phyloP scores from a whole-genome alignment of 2,329 filamentous ascomycete genomes.

The Colletotrichum caudatum region DNA sequence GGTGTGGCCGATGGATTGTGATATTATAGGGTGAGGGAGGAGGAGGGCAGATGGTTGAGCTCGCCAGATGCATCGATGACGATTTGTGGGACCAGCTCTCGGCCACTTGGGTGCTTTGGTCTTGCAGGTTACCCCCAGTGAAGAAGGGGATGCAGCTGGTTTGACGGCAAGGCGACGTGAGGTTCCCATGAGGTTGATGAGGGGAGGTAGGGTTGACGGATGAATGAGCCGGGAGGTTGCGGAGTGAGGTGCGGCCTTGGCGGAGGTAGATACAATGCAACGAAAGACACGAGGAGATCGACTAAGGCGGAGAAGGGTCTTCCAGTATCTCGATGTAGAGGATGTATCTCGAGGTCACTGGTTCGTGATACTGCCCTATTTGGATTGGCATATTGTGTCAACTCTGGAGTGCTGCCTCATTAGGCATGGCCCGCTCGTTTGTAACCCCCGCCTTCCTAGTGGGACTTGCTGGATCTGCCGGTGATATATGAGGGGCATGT shows the following conservation, averaged over 20 bases:
- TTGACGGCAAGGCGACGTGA: neutral
- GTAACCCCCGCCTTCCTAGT: neutral
- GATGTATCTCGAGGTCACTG: slow-evolving; percentile 8
- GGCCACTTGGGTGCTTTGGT: slow-evolving; percentile 2
- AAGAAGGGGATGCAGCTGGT: neutral
- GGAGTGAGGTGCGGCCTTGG: slow-evolving; percentile 16
- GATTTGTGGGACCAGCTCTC: neutral
- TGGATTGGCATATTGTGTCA: neutral
- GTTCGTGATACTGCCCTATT: slow-evolving; percentile 2
- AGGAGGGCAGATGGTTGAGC: neutral
- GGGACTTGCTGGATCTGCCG: neutral
- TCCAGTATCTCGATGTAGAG: slow-evolving; percentile 16
- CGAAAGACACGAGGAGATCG: neutral
- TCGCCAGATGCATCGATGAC: neutral
- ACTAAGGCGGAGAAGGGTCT: neutral
- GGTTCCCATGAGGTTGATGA: neutral
- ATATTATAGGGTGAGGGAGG: neutral
- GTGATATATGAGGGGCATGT: neutral
- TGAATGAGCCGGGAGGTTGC: neutral
- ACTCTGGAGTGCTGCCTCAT: slow-evolving; percentile 8
- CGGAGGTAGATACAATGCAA: slow-evolving; percentile 17
- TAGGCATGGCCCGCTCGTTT: neutral
- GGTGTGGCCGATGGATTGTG: slow-evolving; percentile 6
- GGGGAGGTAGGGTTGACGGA: neutral
- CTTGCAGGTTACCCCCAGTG: slow-evolving; percentile 11